A percentile compares a stretch with the other conserved stretches of the same genome.
Conservation (phyloP, 1,284 basidiomycete genomes). For the Ustilago trichophora region DNA sequence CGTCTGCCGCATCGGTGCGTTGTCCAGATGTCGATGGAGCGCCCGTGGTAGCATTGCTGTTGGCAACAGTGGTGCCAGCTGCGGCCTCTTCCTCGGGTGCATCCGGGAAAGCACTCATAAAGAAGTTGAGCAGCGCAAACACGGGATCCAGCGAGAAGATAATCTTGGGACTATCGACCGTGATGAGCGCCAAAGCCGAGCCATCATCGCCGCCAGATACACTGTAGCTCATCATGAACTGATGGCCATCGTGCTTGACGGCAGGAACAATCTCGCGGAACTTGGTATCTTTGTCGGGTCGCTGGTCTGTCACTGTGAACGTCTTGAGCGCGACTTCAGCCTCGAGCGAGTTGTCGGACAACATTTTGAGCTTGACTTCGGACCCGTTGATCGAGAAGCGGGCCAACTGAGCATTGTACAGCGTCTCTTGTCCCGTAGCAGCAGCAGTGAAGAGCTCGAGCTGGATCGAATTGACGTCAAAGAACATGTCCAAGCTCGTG, state of each 20-base stretch:
- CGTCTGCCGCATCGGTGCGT: background rate
- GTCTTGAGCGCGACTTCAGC: slow-evolving; percentile 87
- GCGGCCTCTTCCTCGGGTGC: slow-evolving; percentile 1
- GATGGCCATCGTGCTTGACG: slow-evolving; percentile 86
- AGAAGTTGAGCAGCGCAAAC: slow-evolving; percentile 86
- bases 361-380: slow-evolving; percentile 81
- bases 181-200: slow-evolving; percentile 80
- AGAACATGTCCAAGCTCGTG: slow-evolving; percentile 78
- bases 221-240: slow-evolving; percentile 92
- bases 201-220: slow-evolving; percentile 72
- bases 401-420: slow-evolving; percentile 83
- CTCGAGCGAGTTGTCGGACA: slow-evolving; percentile 84
- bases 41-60: background rate
- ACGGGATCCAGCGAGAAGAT: slow-evolving; percentile 94
- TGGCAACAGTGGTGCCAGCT: slow-evolving; percentile 3
- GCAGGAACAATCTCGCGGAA: slow-evolving; percentile 96
- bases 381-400: slow-evolving; percentile 84
- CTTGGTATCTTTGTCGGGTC: slow-evolving; percentile 77
- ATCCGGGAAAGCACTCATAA: slow-evolving; percentile 73
- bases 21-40: background rate
- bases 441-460: slow-evolving; percentile 87
- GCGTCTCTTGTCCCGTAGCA: slow-evolving; percentile 73
- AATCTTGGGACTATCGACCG: slow-evolving; percentile 90
- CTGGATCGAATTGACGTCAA: slow-evolving; percentile 79
- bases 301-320: slow-evolving; percentile 89